phyloP scores from a whole-genome alignment of 2,329 filamentous ascomycete species.

The Trichoderma polysporum region DNA sequence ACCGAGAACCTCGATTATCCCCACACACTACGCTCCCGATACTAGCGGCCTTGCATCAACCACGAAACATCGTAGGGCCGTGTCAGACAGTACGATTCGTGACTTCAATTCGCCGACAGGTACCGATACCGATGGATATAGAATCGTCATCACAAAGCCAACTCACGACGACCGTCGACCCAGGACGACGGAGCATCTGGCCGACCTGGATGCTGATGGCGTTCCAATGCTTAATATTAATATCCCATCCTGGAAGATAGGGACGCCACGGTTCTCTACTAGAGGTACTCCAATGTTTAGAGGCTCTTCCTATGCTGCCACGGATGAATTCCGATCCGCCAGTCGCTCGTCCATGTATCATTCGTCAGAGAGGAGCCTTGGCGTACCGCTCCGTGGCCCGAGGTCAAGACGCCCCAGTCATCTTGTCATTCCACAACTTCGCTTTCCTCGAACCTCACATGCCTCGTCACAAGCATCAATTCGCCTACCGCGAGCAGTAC shows the following conservation, averaged over 20 bases:
- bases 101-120: slow-evolving; percentile 56
- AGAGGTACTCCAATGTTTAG: slow-evolving; percentile 75
- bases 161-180: slow-evolving; percentile 53
- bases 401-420: slow-evolving; percentile 40
- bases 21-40: slow-evolving; percentile 37
- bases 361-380: slow-evolving; percentile 35
- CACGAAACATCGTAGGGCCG: slow-evolving; percentile 57
- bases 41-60: slow-evolving; percentile 26
- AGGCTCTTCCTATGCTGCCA: slow-evolving; percentile 76
- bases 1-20: slow-evolving; percentile 21
- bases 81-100: slow-evolving; percentile 75
- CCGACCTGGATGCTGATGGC: slow-evolving; percentile 48
- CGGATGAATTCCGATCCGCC: slow-evolving; percentile 68
- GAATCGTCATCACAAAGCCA: slow-evolving; percentile 76
- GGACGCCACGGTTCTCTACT: slow-evolving; percentile 75
- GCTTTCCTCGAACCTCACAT: slow-evolving; percentile 29
- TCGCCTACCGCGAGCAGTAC: slow-evolving; percentile 42
- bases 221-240: slow-evolving; percentile 66
- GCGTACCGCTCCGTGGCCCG: slow-evolving; percentile 29
- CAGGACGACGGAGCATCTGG: slow-evolving; percentile 62
- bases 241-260: slow-evolving; percentile 82
- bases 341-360: slow-evolving; percentile 49
- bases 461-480: slow-evolving; percentile 38
- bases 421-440: slow-evolving; percentile 39
- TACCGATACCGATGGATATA: slow-evolving; percentile 67